These are phyloP conservation scores for Dalbergia cochinchinensis DNA, from an alignment of 306 rosid genomes.

Conservation along the genomic window DNA sequence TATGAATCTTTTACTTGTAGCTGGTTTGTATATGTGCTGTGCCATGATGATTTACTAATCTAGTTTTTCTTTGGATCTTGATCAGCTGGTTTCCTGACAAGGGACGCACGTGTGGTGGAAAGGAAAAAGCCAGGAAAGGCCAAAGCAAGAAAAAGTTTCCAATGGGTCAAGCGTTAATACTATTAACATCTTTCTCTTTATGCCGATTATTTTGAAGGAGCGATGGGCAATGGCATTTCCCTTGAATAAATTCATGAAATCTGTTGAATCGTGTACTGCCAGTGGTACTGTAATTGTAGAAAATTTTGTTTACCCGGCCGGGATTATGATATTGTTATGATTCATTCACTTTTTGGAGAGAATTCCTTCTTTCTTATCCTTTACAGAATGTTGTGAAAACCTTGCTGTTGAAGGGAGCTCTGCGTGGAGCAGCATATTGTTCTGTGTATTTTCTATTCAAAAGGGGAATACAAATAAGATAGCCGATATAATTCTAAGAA, in stretches of 20 bases:
- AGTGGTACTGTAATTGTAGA: slow-evolving; percentile 22
- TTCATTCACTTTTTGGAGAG: slow-evolving; percentile 37
- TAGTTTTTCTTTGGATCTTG: slow-evolving; percentile 37
- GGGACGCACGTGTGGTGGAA: slow-evolving; percentile 92
- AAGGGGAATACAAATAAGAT: neutral
- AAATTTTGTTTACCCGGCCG: slow-evolving; percentile 38
- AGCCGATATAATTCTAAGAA: neutral
- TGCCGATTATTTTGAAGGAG: slow-evolving; percentile 42
- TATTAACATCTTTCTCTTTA: slow-evolving; percentile 28
- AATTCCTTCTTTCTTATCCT: slow-evolving; percentile 14
- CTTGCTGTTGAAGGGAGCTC: neutral
- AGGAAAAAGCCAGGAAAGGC: slow-evolving; percentile 99
- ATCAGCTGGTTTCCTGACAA: slow-evolving; percentile 92
- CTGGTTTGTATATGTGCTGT: neutral
- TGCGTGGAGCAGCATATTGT: neutral
- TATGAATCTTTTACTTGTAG: neutral
- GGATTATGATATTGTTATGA: slow-evolving; percentile 20
- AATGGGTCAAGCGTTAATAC: slow-evolving; percentile 95
- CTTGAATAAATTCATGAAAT: slow-evolving; percentile 47
- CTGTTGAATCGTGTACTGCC: slow-evolving; percentile 28
- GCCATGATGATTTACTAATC: slow-evolving; percentile 41
- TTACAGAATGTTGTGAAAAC: slow-evolving; percentile 10
- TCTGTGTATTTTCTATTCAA: neutral
- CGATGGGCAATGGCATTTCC: slow-evolving; percentile 36
- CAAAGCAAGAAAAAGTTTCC: slow-evolving; percentile 97